Evolutionary conservation across 2,329 filamentous ascomycete species (phyloP).

Genomic region (Thielaviopsis cerberus): DNA sequence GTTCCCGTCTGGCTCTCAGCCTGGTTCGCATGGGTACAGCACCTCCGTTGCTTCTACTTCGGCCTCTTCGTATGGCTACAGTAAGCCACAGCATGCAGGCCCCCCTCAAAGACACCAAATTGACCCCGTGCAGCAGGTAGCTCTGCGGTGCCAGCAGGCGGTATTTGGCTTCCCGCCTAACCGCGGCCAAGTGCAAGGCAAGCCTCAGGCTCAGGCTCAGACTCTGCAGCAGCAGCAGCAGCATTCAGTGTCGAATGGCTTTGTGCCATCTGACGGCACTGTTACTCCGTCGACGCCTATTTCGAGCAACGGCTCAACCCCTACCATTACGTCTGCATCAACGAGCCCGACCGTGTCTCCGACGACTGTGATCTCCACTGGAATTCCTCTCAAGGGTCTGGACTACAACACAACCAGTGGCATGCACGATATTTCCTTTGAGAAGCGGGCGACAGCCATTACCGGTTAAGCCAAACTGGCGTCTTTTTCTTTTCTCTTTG

Average conservation of each 20-base stretch:
- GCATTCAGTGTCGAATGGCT: not conserved
- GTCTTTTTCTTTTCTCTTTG: not conserved
- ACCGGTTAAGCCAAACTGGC: constrained; percentile 1
- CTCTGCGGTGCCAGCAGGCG: constrained; percentile 13
- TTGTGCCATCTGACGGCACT: constrained; percentile 10
- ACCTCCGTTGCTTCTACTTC: not conserved
- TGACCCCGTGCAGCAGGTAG: constrained; percentile 19
- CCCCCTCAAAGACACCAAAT: constrained; percentile 27
- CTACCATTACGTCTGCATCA: constrained; percentile 24
- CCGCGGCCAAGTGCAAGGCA: constrained; percentile 9
- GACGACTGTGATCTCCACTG: constrained; percentile 3
- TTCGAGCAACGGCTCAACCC: constrained; percentile 17
- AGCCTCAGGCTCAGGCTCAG: not conserved
- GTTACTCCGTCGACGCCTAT: constrained; percentile 17
- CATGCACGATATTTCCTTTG: constrained; percentile 9
- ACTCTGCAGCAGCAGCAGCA: not conserved
- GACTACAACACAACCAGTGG: constrained; percentile 1
- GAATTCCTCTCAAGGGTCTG: constrained; percentile 4
- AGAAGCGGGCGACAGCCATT: constrained; percentile 6
- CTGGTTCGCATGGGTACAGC: not conserved
- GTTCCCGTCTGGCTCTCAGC: constrained; percentile 11
- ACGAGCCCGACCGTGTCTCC: constrained; percentile 28
- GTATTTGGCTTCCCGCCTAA: constrained; percentile 12
- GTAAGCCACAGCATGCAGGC: constrained; percentile 19
- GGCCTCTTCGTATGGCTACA: constrained; percentile 23